A percentile compares a stretch with the other conserved stretches of the same genome.
Conservation (phyloP, 2,329 filamentous ascomycete genomes). For the Nemania sp. region DNA sequence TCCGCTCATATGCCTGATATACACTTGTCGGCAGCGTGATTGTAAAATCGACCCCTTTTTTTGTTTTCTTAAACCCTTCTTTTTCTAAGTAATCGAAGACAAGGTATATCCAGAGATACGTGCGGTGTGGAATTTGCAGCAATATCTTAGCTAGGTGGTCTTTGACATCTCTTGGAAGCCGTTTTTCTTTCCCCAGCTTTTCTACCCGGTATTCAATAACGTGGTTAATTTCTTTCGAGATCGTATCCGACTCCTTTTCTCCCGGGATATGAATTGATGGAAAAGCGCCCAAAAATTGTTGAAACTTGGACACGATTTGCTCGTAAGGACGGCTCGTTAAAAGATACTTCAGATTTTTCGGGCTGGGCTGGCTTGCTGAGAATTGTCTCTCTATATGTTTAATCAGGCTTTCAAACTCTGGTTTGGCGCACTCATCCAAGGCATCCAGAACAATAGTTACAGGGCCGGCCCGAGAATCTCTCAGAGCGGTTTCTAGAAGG, state of each 20-base stretch:
- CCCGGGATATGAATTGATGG: slow-evolving; percentile 19
- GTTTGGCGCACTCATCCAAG: slow-evolving; percentile 18
- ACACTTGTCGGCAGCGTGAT: slow-evolving; percentile 11
- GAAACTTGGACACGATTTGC: slow-evolving; percentile 10
- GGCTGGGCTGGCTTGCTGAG: not conserved
- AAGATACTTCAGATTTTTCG: slow-evolving; percentile 11
- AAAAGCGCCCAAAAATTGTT: not conserved
- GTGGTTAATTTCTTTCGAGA: slow-evolving; percentile 16
- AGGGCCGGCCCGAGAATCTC: slow-evolving; percentile 13
- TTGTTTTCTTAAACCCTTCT: slow-evolving; percentile 4
- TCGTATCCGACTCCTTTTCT: slow-evolving; percentile 18
- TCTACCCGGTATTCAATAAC: slow-evolving; percentile 18
- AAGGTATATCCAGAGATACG: slow-evolving; percentile 25
- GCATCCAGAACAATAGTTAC: slow-evolving; percentile 22
- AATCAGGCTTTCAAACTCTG: slow-evolving; percentile 6
- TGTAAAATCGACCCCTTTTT: not conserved
- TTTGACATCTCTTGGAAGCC: not conserved
- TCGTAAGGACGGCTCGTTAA: slow-evolving; percentile 22
- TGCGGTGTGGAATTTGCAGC: slow-evolving; percentile 14
- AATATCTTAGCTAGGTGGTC: slow-evolving; percentile 5
- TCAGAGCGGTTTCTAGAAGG: not conserved
- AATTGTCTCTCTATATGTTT: slow-evolving; percentile 7
- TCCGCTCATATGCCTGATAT: slow-evolving; percentile 19
- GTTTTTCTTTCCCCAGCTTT: slow-evolving; percentile 1
- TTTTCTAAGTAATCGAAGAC: slow-evolving; percentile 18